Base-by-base conservation (phyloP, 169 alveolate species). In the Eimeria falciformis region DNA sequence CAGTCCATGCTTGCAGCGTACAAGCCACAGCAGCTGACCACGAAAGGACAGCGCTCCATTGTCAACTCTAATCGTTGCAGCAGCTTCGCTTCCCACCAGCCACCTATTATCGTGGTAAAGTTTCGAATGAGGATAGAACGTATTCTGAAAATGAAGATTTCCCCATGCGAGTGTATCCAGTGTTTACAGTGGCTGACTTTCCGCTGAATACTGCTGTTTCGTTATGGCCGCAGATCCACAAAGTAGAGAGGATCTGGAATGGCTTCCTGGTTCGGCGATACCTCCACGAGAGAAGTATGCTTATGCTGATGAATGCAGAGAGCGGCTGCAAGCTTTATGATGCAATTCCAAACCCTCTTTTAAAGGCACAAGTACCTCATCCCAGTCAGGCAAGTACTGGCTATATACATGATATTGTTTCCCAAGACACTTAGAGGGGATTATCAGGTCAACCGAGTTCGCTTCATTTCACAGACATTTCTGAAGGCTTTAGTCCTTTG, bases 201-300 rank as follows among this genome's bases (percentile, higher is more conserved):
- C 12, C 5, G 21, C 6, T 18, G 7, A 2, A 14, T 3, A 53
- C 29, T 21, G 23, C 18, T 65, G 68, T 14, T 4, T 18, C 46
- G 69, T n/a, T 50, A 77, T 53, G 85, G 29, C 45, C 47, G 62
- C 88, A 88, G 93, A 58, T 88, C 40, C 65, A 78, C 81, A 71
- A 88, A 75, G 23, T 88, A 17, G 93, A 88, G 27, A 68, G 88
- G 23, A 78, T 88, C 33, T 73, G 84, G 88, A 88, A 88, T 58
- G 87, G 53, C 37, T 27, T 88, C 29, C 12, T 88, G 87, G 65
- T 56, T 2, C 87, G 84, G 81, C 88, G 93, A n/a, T 88, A 88
- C 93, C 79, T 88, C n/a, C 93, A 71, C 69, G 93, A 88, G 43
- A 55, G 93, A 47, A 78, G 84, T 40, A n/a, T 78, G 87, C 83